Percentiles rank a stretch among this genome's conserved stretches.
Conservation (phyloP, 345 rosid genomes). For the Acer saccharum region DNA sequence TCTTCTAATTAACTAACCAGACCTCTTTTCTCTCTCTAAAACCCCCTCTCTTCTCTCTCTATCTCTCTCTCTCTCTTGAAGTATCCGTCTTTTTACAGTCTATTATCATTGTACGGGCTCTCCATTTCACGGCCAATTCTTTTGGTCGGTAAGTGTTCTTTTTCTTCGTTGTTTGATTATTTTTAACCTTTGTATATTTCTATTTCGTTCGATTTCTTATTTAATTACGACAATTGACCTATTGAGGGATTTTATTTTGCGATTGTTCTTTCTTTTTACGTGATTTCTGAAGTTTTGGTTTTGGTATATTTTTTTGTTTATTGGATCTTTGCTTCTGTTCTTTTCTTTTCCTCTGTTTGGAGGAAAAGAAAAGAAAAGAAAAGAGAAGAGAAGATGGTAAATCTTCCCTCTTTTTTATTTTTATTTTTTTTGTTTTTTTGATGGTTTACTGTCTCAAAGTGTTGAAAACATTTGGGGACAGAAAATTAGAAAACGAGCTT, state of each 20-base stretch:
- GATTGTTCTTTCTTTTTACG: too few species aligned
- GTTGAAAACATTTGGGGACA: too few species aligned
- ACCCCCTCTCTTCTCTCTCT: too few species aligned
- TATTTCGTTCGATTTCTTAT: not conserved
- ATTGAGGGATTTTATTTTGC: too few species aligned
- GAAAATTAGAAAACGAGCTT: too few species aligned
- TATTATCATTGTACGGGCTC: not conserved
- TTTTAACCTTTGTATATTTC: not conserved
- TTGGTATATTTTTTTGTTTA: not conserved
- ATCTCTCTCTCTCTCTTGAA: not conserved
- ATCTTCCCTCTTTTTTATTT: not conserved
- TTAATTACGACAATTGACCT: not conserved
- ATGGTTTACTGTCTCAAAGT: too few species aligned
- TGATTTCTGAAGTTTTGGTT: too few species aligned
- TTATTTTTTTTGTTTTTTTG: too few species aligned
- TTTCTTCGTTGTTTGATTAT: not conserved
- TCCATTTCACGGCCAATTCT: not conserved
- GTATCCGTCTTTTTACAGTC: not conserved
- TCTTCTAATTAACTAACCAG: not conserved
- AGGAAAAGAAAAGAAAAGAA: not conserved
- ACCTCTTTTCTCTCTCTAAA: not conserved
- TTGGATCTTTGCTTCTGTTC: not conserved
- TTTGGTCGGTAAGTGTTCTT: conserved; percentile 6
- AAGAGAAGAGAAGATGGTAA: not conserved
- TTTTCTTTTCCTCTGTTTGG: not conserved